A percentile compares a stretch with the other conserved stretches of the same genome.
These are phyloP conservation scores for Fraxinus nigra DNA, from an alignment of 305 asterid species.

Conservation along the genomic window DNA sequence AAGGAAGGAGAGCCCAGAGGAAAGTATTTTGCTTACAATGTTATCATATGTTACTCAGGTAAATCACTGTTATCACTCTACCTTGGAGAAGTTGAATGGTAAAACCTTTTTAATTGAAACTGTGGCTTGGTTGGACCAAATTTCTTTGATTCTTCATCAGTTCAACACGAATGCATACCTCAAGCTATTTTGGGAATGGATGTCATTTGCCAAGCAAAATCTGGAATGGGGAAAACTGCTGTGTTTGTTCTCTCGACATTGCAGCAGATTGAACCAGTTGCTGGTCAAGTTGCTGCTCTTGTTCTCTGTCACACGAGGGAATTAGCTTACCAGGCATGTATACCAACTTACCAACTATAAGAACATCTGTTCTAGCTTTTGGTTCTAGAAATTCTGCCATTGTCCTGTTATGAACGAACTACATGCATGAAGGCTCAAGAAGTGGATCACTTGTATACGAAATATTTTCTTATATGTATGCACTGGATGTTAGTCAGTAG, in stretches of 20 bases:
- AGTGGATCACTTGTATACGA: not conserved
- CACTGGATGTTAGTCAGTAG: not conserved
- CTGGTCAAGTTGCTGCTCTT: conserved; percentile 87
- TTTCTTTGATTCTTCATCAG: conserved; percentile 68
- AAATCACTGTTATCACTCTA: conserved; percentile 54
- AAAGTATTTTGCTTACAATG: not conserved
- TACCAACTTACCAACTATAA: not conserved
- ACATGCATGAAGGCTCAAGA: not conserved
- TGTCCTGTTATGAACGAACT: not conserved
- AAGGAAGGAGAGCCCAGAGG: not conserved
- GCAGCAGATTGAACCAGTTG: conserved; percentile 77
- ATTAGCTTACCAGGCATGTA: conserved; percentile 63
- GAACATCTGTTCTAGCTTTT: not conserved
- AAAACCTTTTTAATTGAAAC: conserved; percentile 62
- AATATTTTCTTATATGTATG: not conserved
- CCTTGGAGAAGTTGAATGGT: conserved; percentile 75
- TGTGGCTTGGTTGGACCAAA: conserved; percentile 57
- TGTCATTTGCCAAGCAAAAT: conserved; percentile 75
- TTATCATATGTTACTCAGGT: conserved; percentile 52
- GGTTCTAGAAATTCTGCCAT: not conserved
- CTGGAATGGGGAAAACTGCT: conserved; percentile 87
- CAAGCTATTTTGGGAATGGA: conserved; percentile 81
- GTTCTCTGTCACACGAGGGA: conserved; percentile 66
- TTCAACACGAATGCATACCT: conserved; percentile 77
- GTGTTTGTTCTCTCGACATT: conserved; percentile 80